phyloP scores from a whole-genome alignment of 2,329 filamentous ascomycete genomes.

The Ceratocystis eucalypticola region DNA sequence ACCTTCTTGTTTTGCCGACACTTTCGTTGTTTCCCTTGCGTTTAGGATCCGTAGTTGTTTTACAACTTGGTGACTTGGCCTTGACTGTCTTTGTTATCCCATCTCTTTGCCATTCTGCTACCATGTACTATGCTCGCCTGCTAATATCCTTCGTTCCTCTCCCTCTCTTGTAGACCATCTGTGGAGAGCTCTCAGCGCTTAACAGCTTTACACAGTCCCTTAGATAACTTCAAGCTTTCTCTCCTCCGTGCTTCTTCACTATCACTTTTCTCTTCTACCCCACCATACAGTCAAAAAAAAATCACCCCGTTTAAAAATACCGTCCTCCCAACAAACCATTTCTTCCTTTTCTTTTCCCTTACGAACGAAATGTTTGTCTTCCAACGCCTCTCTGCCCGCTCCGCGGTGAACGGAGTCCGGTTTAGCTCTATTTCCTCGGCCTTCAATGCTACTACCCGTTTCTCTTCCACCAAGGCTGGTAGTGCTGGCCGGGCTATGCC shows the following conservation, averaged over 20 bases:
- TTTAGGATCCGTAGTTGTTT: background rate
- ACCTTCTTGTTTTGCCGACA: constrained; percentile 17
- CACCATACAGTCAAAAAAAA: constrained; percentile 8
- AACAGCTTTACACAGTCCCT: constrained; percentile 20
- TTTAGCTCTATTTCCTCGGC: constrained; percentile 23
- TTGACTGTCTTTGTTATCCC: background rate
- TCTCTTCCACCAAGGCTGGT: constrained; percentile 35
- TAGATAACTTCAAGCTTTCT: constrained; percentile 10
- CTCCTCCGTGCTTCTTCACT: constrained; percentile 19
- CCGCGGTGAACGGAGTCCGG: constrained; percentile 27
- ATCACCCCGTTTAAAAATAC: background rate
- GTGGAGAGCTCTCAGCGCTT: constrained; percentile 28
- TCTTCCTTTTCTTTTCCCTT: background rate
- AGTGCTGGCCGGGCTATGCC: constrained; percentile 55
- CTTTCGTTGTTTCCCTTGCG: background rate
- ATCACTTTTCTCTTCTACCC: constrained; percentile 10
- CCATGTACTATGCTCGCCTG: background rate
- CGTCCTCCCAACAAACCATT: background rate
- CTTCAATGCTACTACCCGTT: constrained; percentile 25
- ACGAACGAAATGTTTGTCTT: constrained; percentile 20
- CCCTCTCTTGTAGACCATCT: constrained; percentile 28
- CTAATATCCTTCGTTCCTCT: constrained; percentile 14
- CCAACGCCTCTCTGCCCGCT: constrained; percentile 36
- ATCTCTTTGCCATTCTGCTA: background rate
- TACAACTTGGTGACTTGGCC: background rate